A percentile compares a stretch with the other conserved stretches of the same genome.
These are phyloP conservation scores for Puya raimondii DNA, from an alignment of 176 grass and related monocot species.

Conservation along the genomic window DNA sequence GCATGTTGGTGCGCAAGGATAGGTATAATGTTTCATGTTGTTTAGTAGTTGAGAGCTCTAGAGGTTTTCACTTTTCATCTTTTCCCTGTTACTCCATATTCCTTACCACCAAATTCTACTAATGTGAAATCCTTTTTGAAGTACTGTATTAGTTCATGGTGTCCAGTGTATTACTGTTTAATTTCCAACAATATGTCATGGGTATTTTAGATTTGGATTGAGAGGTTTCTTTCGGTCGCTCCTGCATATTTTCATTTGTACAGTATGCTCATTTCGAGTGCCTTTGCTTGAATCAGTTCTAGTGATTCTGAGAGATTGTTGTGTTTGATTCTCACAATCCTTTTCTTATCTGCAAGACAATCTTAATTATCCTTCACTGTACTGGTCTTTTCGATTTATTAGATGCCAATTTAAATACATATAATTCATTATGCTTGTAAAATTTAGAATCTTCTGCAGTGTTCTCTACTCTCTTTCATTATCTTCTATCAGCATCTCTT, in stretches of 20 bases:
- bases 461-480: not conserved
- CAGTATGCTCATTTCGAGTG: too few relatives aligned
- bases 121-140: not conserved
- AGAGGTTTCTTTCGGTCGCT: too few relatives aligned
- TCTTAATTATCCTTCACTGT: not conserved
- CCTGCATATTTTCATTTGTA: too few relatives aligned
- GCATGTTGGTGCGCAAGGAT: not conserved
- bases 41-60: not conserved
- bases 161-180: not conserved
- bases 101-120: not conserved
- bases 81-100: not conserved
- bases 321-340: not conserved
- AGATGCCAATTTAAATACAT: too few relatives aligned
- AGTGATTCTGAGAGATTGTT: not conserved
- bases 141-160: not conserved
- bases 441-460: constrained; percentile 3
- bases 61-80: not conserved
- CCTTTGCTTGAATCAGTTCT: not conserved
- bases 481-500: not conserved
- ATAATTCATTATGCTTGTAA: too few relatives aligned
- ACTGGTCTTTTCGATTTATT: not conserved
- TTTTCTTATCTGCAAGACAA: too few relatives aligned
- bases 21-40: not conserved
- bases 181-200: not conserved
- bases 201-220: too few relatives aligned